Percentiles rank a stretch among this genome's conserved stretches.
phyloP scores from a whole-genome alignment of 2,329 filamentous ascomycete genomes.

The Beauveria australis region DNA sequence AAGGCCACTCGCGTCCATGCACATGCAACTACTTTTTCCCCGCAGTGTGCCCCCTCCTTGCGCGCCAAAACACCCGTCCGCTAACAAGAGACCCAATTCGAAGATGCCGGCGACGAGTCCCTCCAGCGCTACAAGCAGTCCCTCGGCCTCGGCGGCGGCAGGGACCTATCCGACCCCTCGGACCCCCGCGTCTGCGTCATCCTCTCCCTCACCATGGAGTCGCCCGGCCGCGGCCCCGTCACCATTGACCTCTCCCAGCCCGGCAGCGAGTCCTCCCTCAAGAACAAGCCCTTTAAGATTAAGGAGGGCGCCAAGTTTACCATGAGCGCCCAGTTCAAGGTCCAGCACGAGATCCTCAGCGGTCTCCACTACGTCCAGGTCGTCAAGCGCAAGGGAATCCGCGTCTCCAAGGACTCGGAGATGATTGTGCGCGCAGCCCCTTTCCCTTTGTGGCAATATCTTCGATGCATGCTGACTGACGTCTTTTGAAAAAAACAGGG shows the following conservation, averaged over 20 bases:
- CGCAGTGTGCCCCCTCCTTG: not conserved
- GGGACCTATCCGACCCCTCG: constrained; percentile 63
- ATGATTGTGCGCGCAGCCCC: constrained; percentile 71
- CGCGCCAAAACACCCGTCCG: too few species aligned
- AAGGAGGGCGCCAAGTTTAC: constrained; percentile 92
- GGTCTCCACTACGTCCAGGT: constrained; percentile 94
- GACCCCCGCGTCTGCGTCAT: constrained; percentile 92
- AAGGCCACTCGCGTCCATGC: not conserved
- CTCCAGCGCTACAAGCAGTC: constrained; percentile 97
- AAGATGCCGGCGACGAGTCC: constrained; percentile 77
- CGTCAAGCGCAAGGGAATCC: constrained; percentile 81
- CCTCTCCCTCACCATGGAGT: constrained; percentile 79
- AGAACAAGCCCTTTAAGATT: constrained; percentile 91
- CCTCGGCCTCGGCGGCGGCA: constrained; percentile 72
- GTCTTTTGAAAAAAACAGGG: constrained; percentile 45
- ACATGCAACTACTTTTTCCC: not conserved
- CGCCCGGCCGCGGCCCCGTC: constrained; percentile 73
- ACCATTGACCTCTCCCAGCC: constrained; percentile 76
- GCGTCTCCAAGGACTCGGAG: constrained; percentile 87
- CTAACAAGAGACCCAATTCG: constrained; percentile 2
- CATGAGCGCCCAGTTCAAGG: constrained; percentile 91
- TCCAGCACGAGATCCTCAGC: constrained; percentile 92
- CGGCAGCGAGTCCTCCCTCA: constrained; percentile 67
- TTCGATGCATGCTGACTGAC: not conserved
- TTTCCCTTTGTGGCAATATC: not conserved